phyloP scores from a whole-genome alignment of 2,329 filamentous ascomycete species.

The Alternaria atra region DNA sequence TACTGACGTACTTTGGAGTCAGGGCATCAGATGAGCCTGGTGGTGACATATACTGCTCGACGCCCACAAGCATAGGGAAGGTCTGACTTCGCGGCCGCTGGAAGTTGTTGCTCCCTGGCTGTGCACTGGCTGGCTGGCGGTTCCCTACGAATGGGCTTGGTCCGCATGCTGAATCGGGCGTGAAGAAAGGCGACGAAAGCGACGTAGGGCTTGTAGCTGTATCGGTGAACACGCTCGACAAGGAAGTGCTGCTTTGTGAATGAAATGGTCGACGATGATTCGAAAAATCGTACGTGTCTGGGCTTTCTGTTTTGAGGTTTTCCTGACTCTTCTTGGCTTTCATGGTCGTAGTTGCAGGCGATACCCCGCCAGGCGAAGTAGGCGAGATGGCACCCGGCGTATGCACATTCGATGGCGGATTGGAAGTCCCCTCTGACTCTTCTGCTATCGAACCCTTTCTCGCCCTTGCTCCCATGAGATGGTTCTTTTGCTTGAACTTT shows the following conservation, averaged over 20 bases:
- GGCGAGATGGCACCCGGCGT: conserved; percentile 76
- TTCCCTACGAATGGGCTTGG: conserved; percentile 69
- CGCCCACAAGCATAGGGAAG: conserved; percentile 73
- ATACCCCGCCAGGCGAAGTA: conserved; percentile 73
- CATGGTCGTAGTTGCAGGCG: conserved; percentile 73
- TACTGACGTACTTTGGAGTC: conserved; percentile 62
- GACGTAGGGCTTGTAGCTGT: conserved; percentile 75
- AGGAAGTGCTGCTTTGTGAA: conserved; percentile 71
- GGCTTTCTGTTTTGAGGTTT: conserved; percentile 66
- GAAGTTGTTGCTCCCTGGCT: conserved; percentile 63
- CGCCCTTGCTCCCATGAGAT: conserved; percentile 63
- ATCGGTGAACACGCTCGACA: conserved; percentile 74
- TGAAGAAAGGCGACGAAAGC: conserved; percentile 79
- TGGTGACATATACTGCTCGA: conserved; percentile 67
- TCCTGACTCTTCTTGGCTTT: conserved; percentile 73
- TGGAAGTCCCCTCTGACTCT: conserved; percentile 72
- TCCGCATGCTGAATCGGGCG: conserved; percentile 73
- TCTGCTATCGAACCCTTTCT: conserved; percentile 67
- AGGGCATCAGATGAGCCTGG: conserved; percentile 62
- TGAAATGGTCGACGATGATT: conserved; percentile 70
- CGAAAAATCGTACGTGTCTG: conserved; percentile 68
- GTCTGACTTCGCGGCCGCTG: conserved; percentile 87
- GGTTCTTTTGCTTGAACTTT: conserved; percentile 93
- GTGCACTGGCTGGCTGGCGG: conserved; percentile 58
- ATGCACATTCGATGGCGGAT: conserved; percentile 65